These are phyloP conservation scores for Tylopilus sp. DNA, from an alignment of 1,284 basidiomycete genomes.

Conservation along the genomic window DNA sequence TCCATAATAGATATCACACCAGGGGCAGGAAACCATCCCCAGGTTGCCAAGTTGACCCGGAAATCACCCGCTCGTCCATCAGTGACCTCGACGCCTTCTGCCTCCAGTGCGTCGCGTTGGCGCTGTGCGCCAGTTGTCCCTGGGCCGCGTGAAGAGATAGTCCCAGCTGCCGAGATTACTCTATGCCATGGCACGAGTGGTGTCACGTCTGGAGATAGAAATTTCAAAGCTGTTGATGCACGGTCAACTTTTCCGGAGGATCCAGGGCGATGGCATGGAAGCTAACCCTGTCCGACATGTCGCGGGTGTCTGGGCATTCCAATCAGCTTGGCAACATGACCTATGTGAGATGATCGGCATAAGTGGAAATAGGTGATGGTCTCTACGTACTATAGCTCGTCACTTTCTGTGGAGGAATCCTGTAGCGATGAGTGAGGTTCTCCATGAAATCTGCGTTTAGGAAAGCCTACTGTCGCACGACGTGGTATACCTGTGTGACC, in stretches of 20 bases:
- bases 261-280: background rate
- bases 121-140: slow-evolving; percentile 65
- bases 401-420: slow-evolving; percentile 65
- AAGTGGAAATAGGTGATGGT: background rate
- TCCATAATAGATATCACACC: slow-evolving; percentile 38
- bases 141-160: slow-evolving; percentile 82
- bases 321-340: slow-evolving; percentile 82
- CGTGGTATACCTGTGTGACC: slow-evolving; percentile 64
- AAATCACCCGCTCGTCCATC: slow-evolving; percentile 54
- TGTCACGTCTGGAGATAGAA: slow-evolving; percentile 60
- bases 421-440: slow-evolving; percentile 19
- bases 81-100: slow-evolving; percentile 65
- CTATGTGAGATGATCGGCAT: slow-evolving; percentile 45
- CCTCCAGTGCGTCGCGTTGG: slow-evolving; percentile 63
- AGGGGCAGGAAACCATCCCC: slow-evolving; percentile 67
- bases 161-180: slow-evolving; percentile 68
- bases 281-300: slow-evolving; percentile 83
- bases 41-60: slow-evolving; percentile 56
- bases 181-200: slow-evolving; percentile 79
- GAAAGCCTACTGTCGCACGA: slow-evolving; percentile 56
- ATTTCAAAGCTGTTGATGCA: slow-evolving; percentile 66
- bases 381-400: slow-evolving; percentile 68
- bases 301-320: slow-evolving; percentile 83
- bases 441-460: background rate
- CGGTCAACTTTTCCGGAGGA: slow-evolving; percentile 7